A percentile compares a stretch with the other conserved stretches of the same genome.
Conservation (phyloP, 257 asterid genomes). For the Ocimum tenuiflorum region DNA sequence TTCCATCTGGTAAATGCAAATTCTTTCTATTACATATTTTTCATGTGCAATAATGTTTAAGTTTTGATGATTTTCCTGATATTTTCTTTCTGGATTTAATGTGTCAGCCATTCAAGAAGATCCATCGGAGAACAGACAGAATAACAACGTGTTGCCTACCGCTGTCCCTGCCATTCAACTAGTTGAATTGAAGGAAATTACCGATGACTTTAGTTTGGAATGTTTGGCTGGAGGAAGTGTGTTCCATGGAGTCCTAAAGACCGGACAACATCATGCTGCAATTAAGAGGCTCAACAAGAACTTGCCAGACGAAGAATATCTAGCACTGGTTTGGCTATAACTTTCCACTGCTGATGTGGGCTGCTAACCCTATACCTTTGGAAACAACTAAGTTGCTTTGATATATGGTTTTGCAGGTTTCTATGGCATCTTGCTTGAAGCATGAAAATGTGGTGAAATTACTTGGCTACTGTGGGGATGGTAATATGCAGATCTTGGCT, state of each 20-base stretch:
- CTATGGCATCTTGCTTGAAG: constrained; percentile 40
- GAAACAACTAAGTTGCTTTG: not conserved
- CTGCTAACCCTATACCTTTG: not conserved
- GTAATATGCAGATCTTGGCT: constrained; percentile 37
- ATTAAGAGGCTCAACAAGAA: constrained; percentile 18
- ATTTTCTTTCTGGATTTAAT: too few species aligned
- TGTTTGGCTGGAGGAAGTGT: constrained; percentile 20
- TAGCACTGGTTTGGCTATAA: constrained; percentile 20
- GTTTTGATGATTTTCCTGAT: too few species aligned
- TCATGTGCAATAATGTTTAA: too few species aligned
- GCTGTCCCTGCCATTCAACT: constrained; percentile 18
- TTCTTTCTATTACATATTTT: too few species aligned
- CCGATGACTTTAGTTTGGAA: constrained; percentile 13
- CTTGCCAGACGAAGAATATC: constrained; percentile 21
- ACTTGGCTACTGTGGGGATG: constrained; percentile 48
- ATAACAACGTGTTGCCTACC: not conserved
- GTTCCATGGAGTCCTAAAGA: constrained; percentile 20
- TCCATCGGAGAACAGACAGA: not conserved
- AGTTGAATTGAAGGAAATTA: constrained; percentile 13
- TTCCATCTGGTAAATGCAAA: not conserved
- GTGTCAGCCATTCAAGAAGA: too few species aligned
- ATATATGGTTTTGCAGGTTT: constrained; percentile 33
- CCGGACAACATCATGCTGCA: constrained; percentile 15
- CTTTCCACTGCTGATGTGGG: not conserved
- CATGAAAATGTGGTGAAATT: constrained; percentile 45